These are phyloP conservation scores for sorghum (Sorghum bicolor) DNA, from an alignment of 176 grass and related monocot genomes.

Conservation along the genomic window Sorghum_bicolor_NCBIv3 NC_012874.2:2990001-2990500, in stretches of 20 bases:
- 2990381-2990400: too few species aligned
- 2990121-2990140: background rate
- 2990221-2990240: constrained; percentile 19
- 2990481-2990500: too few species aligned
- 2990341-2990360: too few species aligned
- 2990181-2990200: too few species aligned
- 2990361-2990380: too few species aligned
- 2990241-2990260: constrained; percentile 32
- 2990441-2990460: too few species aligned
- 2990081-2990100: too few species aligned
- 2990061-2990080: constrained; percentile 25
- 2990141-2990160: constrained; percentile 21
- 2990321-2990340: too few species aligned
- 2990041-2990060: constrained; percentile 49
- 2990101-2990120: constrained; percentile 8
- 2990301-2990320: constrained; percentile 47
- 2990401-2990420: too few species aligned
- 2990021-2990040: constrained; percentile 8
- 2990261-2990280: constrained; percentile 54
- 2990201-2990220: constrained; percentile 29
- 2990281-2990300: constrained; percentile 66
- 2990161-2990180: constrained; percentile 41
- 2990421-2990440: too few species aligned
- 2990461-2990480: too few species aligned
- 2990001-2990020: constrained; percentile 32